Conservation (phyloP, 2,329 filamentous ascomycete species). For the Myriosclerotinia scirpicola region DNA sequence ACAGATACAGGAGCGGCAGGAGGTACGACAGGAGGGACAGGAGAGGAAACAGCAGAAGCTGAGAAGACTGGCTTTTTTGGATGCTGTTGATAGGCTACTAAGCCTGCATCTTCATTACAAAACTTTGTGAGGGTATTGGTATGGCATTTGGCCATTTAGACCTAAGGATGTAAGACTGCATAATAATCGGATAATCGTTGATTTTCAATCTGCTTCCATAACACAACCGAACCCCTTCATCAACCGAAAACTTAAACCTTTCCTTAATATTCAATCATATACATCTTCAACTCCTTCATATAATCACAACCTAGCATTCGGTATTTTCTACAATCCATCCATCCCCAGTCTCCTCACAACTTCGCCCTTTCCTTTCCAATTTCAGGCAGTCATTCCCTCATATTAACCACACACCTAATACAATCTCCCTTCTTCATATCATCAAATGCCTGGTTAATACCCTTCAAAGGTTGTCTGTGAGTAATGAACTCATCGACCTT, state of each 20-base stretch:
- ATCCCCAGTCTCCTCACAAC: neutral
- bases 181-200: neutral
- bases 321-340: neutral
- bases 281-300: neutral
- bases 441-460: conserved; percentile 88
- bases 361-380: neutral
- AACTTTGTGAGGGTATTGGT: too few species aligned
- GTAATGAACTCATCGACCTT: conserved; percentile 99
- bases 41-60: too few species aligned
- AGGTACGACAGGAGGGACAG: too few species aligned
- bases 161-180: neutral
- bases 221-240: neutral
- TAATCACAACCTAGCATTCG: neutral
- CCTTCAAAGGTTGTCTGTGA: conserved; percentile 77
- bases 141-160: neutral
- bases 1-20: too few species aligned
- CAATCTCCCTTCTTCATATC: conserved; percentile 97
- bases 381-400: conserved; percentile 42
- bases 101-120: too few species aligned
- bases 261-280: conserved; percentile 6
- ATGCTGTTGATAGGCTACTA: too few species aligned
- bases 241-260: neutral
- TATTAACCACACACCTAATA: conserved; percentile 87
- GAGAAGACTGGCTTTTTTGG: too few species aligned
- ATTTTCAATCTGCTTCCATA: neutral